Evolutionary conservation across 2,329 filamentous ascomycete genomes (phyloP).

Genomic region (Hawksworthiomyces lignivorus): DNA sequence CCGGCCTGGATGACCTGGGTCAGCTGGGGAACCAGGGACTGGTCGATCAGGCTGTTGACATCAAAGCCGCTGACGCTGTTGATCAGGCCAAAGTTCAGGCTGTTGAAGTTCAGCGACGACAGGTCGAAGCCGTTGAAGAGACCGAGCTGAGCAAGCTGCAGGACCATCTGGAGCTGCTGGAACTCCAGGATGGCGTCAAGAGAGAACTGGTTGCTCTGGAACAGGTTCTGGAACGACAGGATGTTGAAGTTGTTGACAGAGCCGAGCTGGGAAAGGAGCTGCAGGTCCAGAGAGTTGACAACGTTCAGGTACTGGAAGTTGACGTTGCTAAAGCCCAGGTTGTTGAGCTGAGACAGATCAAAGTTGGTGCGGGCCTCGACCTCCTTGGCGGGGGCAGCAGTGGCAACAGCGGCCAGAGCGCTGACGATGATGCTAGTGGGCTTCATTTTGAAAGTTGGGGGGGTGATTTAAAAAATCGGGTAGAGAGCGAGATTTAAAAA

Average conservation of each 20-base stretch:
- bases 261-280: conserved; percentile 33
- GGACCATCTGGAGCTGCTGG: conserved; percentile 16
- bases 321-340: conserved; percentile 33
- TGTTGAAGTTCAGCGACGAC: conserved; percentile 17
- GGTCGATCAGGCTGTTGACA: conserved; percentile 18
- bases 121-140: conserved; percentile 24
- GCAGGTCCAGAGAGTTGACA: conserved; percentile 38
- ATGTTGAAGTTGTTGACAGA: conserved; percentile 39
- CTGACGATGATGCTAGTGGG: conserved; percentile 36
- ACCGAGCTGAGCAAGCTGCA: conserved; percentile 22
- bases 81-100: conserved; percentile 17
- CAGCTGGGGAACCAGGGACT: conserved; percentile 18
- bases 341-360: conserved; percentile 32
- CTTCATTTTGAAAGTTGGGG: conserved; percentile 39
- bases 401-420: conserved; percentile 35
- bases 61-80: conserved; percentile 21
- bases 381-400: conserved; percentile 34
- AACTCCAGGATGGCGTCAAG: conserved; percentile 14
- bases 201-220: conserved; percentile 14
- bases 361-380: conserved; percentile 29
- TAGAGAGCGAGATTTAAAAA: conserved; percentile 17
- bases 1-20: conserved; percentile 13
- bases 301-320: conserved; percentile 38
- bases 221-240: conserved; percentile 32
- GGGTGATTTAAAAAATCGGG: conserved; percentile 10